phyloP scores from a whole-genome alignment of 257 asterid species.

The Echium plantagineum region DNA sequence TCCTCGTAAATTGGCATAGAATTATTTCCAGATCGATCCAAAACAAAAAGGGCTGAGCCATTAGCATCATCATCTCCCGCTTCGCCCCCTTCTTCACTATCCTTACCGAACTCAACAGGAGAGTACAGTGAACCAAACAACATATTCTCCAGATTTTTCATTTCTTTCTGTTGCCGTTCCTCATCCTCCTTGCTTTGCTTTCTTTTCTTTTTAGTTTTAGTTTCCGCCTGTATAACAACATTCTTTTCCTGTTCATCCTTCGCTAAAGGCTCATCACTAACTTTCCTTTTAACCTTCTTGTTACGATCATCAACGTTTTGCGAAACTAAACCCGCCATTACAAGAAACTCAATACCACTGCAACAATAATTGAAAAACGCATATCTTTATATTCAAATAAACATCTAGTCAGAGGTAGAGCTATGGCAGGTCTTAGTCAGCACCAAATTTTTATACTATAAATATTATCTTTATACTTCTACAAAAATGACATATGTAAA shows the following conservation, averaged over 20 bases:
- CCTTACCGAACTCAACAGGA: conserved; percentile 50
- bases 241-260: conserved; percentile 20
- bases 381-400: not conserved
- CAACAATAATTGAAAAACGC: too few relatives aligned
- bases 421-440: too few relatives aligned
- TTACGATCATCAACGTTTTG: conserved; percentile 46
- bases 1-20: conserved; percentile 48
- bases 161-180: conserved; percentile 43
- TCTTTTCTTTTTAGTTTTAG: conserved; percentile 25
- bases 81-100: conserved; percentile 30
- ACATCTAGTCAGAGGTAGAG: too few relatives aligned
- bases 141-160: conserved; percentile 50
- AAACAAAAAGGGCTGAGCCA: conserved; percentile 46
- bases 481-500: too few relatives aligned
- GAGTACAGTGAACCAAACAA: conserved; percentile 66
- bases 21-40: conserved; percentile 49
- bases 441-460: too few relatives aligned
- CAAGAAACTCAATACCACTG: not conserved
- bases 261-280: conserved; percentile 10
- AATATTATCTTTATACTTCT: too few relatives aligned
- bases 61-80: conserved; percentile 25
- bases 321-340: conserved; percentile 57
- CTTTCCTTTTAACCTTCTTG: conserved; percentile 32
- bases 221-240: conserved; percentile 17
- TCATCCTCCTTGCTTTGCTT: conserved; percentile 32